Conservation (phyloP, 2,329 filamentous ascomycete genomes). For the Aspergillus hiratsukae region DNA sequence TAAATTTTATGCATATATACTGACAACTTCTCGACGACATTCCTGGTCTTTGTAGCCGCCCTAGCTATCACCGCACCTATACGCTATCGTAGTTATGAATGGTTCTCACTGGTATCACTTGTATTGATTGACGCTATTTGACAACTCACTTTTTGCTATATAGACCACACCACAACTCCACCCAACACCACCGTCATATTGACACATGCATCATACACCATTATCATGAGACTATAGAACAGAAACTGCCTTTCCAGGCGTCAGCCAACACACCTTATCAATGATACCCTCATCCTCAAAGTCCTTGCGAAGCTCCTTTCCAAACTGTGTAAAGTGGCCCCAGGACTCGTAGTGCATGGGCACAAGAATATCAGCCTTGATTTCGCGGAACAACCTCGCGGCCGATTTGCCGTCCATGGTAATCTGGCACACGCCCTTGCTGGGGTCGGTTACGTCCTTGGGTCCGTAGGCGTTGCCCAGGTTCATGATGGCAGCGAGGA, state of each 20-base stretch:
- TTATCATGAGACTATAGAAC: neutral
- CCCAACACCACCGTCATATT: too few relatives aligned
- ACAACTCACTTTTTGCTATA: too few relatives aligned
- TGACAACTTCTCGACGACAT: too few relatives aligned
- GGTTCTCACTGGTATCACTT: neutral
- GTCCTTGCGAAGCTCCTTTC: slow-evolving; percentile 23
- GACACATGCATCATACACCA: too few relatives aligned
- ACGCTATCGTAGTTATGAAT: too few relatives aligned
- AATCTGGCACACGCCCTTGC: slow-evolving; percentile 18
- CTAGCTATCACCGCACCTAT: too few relatives aligned
- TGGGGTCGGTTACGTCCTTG: slow-evolving; percentile 7
- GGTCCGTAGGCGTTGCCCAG: slow-evolving; percentile 31
- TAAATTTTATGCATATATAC: too few relatives aligned
- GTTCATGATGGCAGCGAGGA: slow-evolving; percentile 41
- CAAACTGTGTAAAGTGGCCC: slow-evolving; percentile 42
- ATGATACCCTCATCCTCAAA: slow-evolving; percentile 34
- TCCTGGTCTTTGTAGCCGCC: too few relatives aligned
- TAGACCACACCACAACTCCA: too few relatives aligned
- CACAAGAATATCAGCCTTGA: slow-evolving; percentile 41
- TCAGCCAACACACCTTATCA: slow-evolving; percentile 35
- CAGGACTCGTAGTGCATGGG: slow-evolving; percentile 49
- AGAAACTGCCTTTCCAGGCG: slow-evolving; percentile 17
- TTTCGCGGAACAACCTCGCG: slow-evolving; percentile 35
- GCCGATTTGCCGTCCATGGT: slow-evolving; percentile 44
- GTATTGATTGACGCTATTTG: neutral